Percentiles rank a stretch among this genome's conserved stretches.
Conservation (phyloP, 176 grass and related monocot species). For the Eleusine coracana region DNA sequence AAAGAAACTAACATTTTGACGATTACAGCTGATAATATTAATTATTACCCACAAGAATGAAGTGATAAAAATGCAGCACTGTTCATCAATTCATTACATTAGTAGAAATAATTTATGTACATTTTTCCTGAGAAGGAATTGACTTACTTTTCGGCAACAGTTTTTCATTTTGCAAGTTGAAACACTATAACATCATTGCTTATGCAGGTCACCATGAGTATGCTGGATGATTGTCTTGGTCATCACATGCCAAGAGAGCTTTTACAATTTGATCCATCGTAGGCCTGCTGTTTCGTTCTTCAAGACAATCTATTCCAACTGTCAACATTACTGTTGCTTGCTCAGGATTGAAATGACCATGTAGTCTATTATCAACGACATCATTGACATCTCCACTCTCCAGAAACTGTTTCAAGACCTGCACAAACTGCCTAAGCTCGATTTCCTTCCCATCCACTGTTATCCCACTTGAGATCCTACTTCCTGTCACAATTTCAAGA, state of each 20-base stretch:
- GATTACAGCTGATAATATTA: constrained; percentile 9
- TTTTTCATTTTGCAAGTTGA: constrained; percentile 12
- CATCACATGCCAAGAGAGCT: constrained; percentile 47
- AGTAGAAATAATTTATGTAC: background rate
- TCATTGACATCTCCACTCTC: constrained; percentile 41
- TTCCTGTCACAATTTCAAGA: constrained; percentile 63
- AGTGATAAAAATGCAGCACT: background rate
- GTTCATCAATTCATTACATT: constrained; percentile 6
- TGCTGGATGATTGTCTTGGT: constrained; percentile 51
- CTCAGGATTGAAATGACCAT: constrained; percentile 41
- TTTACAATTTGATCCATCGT: constrained; percentile 64
- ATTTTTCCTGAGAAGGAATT: background rate
- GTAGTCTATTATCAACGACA: constrained; percentile 50
- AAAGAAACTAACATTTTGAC: background rate
- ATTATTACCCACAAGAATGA: background rate
- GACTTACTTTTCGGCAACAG: background rate
- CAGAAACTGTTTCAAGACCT: constrained; percentile 35
- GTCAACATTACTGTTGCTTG: constrained; percentile 48
- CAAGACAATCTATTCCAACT: constrained; percentile 52
- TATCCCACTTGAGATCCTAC: constrained; percentile 46
- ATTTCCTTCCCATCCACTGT: constrained; percentile 20
- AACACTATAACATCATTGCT: background rate
- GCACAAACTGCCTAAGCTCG: constrained; percentile 40
- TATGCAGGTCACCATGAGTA: constrained; percentile 45
- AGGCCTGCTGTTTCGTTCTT: constrained; percentile 58